These are phyloP conservation scores for Achaetomiella virescens DNA, from an alignment of 495 filamentous ascomycete species.

Conservation along the genomic window DNA sequence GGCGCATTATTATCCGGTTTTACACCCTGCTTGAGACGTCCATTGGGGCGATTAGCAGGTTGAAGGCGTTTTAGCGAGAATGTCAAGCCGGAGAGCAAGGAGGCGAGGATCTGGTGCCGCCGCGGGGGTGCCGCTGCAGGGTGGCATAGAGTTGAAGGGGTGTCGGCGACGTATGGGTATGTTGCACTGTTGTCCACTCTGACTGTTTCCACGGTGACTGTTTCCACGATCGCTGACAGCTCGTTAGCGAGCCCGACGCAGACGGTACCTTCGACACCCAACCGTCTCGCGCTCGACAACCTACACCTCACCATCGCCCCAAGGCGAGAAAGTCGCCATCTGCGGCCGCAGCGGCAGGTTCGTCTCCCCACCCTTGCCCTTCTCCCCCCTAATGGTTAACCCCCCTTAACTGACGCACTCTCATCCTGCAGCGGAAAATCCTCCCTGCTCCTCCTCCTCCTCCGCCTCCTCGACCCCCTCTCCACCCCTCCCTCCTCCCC, in stretches of 20 bases:
- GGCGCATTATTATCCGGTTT: constrained; percentile 14
- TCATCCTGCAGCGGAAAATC: constrained; percentile 62
- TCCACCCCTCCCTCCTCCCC: constrained; percentile 44
- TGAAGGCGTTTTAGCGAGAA: constrained; percentile 37
- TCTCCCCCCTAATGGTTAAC: neutral
- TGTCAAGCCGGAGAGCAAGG: constrained; percentile 16
- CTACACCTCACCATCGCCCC: constrained; percentile 17
- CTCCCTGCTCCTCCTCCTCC: constrained; percentile 82
- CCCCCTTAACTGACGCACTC: too few species aligned
- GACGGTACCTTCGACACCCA: neutral
- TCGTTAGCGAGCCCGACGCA: neutral
- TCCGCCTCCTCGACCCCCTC: constrained; percentile 80
- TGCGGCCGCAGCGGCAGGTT: constrained; percentile 24
- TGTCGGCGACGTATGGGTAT: constrained; percentile 25
- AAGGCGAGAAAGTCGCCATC: constrained; percentile 23
- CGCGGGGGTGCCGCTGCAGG: constrained; percentile 19
- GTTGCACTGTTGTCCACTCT: neutral
- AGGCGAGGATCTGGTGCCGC: constrained; percentile 21
- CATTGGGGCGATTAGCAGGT: constrained; percentile 44
- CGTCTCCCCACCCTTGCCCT: neutral
- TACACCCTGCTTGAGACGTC: constrained; percentile 48
- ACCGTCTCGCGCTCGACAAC: constrained; percentile 18
- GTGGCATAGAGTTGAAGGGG: constrained; percentile 19
- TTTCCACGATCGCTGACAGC: neutral
- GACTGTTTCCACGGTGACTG: neutral